Evolutionary conservation across 2,329 filamentous ascomycete species (phyloP), one percentile per base, ranked within the genome.

Genomic region (Zelopaecilomyces penicillatus): DNA sequence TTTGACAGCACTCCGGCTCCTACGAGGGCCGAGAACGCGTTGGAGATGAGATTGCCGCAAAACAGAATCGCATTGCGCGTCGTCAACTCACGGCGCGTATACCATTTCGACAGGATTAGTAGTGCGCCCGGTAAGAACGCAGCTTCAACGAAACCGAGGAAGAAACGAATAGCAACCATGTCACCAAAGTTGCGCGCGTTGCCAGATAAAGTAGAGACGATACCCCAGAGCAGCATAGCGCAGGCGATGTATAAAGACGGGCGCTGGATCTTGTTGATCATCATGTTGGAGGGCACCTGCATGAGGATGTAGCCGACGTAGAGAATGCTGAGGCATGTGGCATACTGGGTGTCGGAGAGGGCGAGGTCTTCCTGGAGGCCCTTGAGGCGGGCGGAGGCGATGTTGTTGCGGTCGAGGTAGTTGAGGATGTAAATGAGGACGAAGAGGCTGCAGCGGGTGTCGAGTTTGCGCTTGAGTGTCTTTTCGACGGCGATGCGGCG

Each of bases 381-480:
- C 56, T 79, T 77, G 42, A 86, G 69, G 26, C 77, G 73, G 1
- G 83, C 83, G 1, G 80, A 74, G 2, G 80, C 80, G 50, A 85
- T 83, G 60, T 85, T 83, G 59, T 83, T 83, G 32, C 80, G 69
- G 54, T 83, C 80, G 30, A 81, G 69, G 61, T 86, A 88, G 64
- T 88, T 87, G 62, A 68, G 71, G 59, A 88, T 85, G 57, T 87
- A 88, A 67, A 88, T 85, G 51, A 87, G 60, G 39, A 88, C 77
- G 46, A 88, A 76, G 53, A 85, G 76, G 68, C 60, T 82, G 67
- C 61, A 88, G 48, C 83, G 74, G 19, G 73, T 54, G 57, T 89
- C 85, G 44, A 89, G 80, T 65, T 87, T 89, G 53, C 80, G 75
- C 60, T 80, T 74, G 54, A 90, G 65, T 32, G 69, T 73, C 60